phyloP scores from a whole-genome alignment of 495 filamentous ascomycete genomes.

The Durotheca rogersii region DNA sequence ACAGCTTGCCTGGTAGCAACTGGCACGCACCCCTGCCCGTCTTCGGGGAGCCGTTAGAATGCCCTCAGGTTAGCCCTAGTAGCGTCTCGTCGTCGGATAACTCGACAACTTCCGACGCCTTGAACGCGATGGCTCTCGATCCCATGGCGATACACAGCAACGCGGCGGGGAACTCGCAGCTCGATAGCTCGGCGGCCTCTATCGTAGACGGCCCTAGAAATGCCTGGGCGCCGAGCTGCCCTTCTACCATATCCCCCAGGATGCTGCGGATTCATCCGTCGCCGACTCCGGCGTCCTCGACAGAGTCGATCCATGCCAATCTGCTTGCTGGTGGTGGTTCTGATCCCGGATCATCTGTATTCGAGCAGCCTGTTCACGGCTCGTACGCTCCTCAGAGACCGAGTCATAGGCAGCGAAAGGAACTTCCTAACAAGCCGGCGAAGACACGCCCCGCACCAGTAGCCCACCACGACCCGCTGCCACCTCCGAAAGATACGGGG shows the following conservation, averaged over 20 bases:
- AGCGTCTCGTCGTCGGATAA: constrained; percentile 30
- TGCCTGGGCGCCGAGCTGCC: constrained; percentile 19
- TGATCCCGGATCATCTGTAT: constrained; percentile 15
- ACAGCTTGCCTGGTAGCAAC: constrained; percentile 14
- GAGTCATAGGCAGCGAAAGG: constrained; percentile 33
- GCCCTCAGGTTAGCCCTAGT: constrained; percentile 22
- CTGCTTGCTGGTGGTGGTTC: constrained; percentile 23
- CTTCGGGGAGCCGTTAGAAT: constrained; percentile 26
- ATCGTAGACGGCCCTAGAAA: constrained; percentile 9
- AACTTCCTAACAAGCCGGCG: constrained; percentile 34
- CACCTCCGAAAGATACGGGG: constrained; percentile 19
- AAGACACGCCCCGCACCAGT: constrained; percentile 51
- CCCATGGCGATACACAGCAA: constrained; percentile 10
- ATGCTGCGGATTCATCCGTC: constrained; percentile 37
- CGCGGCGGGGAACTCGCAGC: constrained; percentile 1
- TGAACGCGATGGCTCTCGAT: constrained; percentile 32
- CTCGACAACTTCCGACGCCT: constrained; percentile 27
- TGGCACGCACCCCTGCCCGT: constrained; percentile 14
- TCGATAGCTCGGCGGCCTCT: neutral
- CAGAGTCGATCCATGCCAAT: constrained; percentile 37
- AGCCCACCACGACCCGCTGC: neutral
- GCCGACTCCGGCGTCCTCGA: constrained; percentile 36
- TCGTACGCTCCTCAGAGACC: constrained; percentile 11
- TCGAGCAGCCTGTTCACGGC: constrained; percentile 14
- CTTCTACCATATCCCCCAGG: constrained; percentile 42